Evolutionary conservation across 139 green algal species (phyloP).

Genomic region (Micractinium conductrix): DNA sequence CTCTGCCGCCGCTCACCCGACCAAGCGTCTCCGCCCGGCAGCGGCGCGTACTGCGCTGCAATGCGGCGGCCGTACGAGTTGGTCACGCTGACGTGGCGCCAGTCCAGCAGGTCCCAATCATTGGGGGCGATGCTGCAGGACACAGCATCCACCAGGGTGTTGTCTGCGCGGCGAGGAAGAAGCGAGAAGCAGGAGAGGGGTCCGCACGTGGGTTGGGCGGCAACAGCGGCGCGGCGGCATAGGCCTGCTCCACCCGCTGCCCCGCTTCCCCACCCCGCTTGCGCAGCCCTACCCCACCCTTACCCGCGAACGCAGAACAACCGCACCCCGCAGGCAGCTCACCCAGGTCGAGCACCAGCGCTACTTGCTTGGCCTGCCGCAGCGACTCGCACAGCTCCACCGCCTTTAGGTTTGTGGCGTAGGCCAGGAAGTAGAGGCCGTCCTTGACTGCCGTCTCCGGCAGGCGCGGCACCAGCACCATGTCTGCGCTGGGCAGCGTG

Average conservation of each 20-base stretch:
- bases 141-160: conserved; percentile 49
- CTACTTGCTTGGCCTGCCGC: conserved; percentile 20
- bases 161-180: conserved; percentile 26
- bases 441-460: conserved; percentile 35
- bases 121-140: conserved; percentile 6
- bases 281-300: too few species aligned
- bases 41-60: conserved; percentile 34
- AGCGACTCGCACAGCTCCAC: conserved; percentile 51
- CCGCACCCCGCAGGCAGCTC: background rate
- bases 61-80: conserved; percentile 25
- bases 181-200: background rate
- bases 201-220: too few species aligned
- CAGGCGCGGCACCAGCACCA: conserved; percentile 47
- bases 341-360: conserved; percentile 31
- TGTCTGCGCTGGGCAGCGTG: conserved; percentile 26
- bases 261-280: background rate
- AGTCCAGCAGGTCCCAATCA: conserved; percentile 44
- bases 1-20: background rate
- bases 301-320: too few species aligned
- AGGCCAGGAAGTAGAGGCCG: conserved; percentile 49
- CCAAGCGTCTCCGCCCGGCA: conserved; percentile 27
- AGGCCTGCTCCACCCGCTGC: too few species aligned
- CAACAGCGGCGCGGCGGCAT: too few species aligned
- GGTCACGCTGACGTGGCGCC: conserved; percentile 34
- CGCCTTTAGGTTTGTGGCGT: conserved; percentile 47